Base-by-base conservation (phyloP, 176 grass and related monocot species). In the Phyllostachys edulis region DNA sequence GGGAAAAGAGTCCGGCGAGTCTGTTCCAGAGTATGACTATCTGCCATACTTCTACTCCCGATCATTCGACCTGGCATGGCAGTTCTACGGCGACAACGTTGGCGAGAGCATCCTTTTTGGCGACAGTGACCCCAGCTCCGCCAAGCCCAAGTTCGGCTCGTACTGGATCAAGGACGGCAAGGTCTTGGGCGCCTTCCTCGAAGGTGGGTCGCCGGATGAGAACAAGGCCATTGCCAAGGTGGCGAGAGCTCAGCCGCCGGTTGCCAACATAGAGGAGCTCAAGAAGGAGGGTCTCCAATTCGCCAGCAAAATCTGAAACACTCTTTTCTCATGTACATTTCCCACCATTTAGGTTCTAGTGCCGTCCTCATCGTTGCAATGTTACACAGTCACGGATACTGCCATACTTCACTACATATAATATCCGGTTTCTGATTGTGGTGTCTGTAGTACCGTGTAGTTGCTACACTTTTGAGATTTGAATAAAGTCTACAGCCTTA, bases 91-190 rank as follows among this genome's bases (percentile, higher is more conserved):
- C 2, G 96, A 98, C 87, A 98, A 93, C 6, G 89, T 98, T 3
- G 96, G 96, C 0, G 96, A 96, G 10, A 56, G 82, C 1, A 87
- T 98, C 82, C 74, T 98, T 27, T 98, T 98, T 15, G 96, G 96
- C 5, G 91, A 98, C 82, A 90, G 67, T 26, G 87, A 95, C 36
- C 93, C 93, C 2, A 24, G 85, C 52, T 88, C 89, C 0, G 74
- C 89, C 51, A 95, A 95, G 56, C 92, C 93, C 27, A 95, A 95
- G 82, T 98, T 98, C 32, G 96, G 96, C 15, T 93, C 96, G 0
- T 98, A 98, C 87, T 98, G 96, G 96, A 90, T 98, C 68, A 93
- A 98, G 68, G 96, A 98, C 50, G 87, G 89, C 51, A 98, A 95
- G 86, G 85, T 98, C 5, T 24, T 95, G 1, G 96, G 96, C 0